Conservation (phyloP, 176 grass and related monocot genomes). For the Thinopyrum elongatum region DNA sequence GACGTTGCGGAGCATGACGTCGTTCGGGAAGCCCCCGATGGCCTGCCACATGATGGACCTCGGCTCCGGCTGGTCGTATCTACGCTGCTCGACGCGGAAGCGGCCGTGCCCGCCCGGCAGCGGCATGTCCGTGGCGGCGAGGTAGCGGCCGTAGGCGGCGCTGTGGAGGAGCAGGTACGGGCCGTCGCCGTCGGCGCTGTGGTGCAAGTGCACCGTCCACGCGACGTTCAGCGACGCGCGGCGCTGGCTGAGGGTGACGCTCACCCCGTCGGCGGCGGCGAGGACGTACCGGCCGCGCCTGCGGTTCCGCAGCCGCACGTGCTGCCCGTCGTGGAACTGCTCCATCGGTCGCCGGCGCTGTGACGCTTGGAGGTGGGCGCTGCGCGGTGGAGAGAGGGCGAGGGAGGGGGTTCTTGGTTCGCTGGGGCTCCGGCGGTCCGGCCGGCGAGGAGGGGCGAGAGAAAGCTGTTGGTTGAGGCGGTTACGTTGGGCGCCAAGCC, state of each 20-base stretch:
- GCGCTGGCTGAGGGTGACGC: neutral
- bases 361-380: neutral
- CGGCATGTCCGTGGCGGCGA: neutral
- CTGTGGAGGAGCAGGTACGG: neutral
- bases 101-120: neutral
- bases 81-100: neutral
- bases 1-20: neutral
- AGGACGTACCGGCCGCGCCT: neutral
- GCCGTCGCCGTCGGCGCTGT: neutral
- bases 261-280: slow-evolving; percentile 9
- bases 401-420: neutral
- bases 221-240: neutral
- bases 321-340: neutral
- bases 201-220: slow-evolving; percentile 3
- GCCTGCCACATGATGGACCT: neutral
- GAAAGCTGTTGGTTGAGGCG: neutral
- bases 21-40: neutral
- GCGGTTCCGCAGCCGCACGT: slow-evolving; percentile 20
- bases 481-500: neutral
- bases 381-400: neutral
- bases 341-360: slow-evolving; percentile 3
- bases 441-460: neutral
- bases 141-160: slow-evolving; percentile 32
- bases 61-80: neutral
- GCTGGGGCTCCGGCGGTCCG: neutral